Base-by-base conservation (phyloP, 2,329 filamentous ascomycete species). In the Arthrobotrys conoides region DNA sequence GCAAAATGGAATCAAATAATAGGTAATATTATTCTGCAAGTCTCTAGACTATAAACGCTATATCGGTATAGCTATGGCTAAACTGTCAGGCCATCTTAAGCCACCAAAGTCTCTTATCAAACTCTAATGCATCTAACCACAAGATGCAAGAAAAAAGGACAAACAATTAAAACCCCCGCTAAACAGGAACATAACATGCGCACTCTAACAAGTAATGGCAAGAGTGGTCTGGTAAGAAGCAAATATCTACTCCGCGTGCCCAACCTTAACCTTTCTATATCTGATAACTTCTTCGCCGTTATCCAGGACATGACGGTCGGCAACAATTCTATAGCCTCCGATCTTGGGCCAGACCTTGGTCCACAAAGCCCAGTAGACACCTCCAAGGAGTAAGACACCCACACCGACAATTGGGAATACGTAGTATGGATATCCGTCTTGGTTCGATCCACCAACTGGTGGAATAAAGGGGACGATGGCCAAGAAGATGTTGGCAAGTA, bases 381-480 rank as follows among this genome's bases (percentile, higher is more conserved):
- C 86, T 0, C 88, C 88, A 0, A 89, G 82, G 0, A 88, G 63
- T 27, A 89, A 81, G 5, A 89, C 86, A 0, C 85, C 85, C 0
- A 88, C 85, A 0, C 87, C 88, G 0, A 89, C 87, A 0, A 89
- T 85, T 0, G 88, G 88, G 80, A 89, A 89, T 0, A 88, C 84
- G 72, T 87, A 90, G 83, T 89, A 89, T 0, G 87, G 87, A 48
- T 89, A 89, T 0, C 85, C 85, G 64, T 86, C 85, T 80, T 84
- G 85, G 1, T 67, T 27, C 8, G 64, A 46, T n/a, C 63, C 75
- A 1, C 85, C 86, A 38, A 85, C 84, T 0, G 88, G 88, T 0
- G 88, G 88, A 53, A 90, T 86, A 69, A 90, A 89, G 0, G 88
- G 88, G 0, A 88, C 87, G 0, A 88, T 44, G 1, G 86, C 86